Percentiles rank a stretch among this genome's conserved stretches.
Evolutionary conservation across 108 stramenopile species (phyloP).

Genomic region (Ochromonas danica): DNA sequence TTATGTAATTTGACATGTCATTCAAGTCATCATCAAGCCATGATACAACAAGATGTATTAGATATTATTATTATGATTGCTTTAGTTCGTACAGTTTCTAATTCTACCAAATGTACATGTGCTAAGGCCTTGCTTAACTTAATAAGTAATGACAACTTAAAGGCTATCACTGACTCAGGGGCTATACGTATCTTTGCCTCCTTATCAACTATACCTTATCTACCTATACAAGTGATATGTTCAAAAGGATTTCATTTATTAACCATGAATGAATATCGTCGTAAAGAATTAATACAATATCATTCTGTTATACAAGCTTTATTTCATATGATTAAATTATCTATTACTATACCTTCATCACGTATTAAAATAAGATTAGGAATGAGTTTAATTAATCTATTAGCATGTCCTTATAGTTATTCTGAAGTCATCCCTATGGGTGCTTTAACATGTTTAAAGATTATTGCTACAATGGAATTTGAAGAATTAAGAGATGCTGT

Average conservation of each 20-base stretch:
- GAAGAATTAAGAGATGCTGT: constrained; percentile 7
- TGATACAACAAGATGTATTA: constrained; percentile 20
- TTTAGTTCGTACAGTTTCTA: constrained; percentile 12
- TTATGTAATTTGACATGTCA: constrained; percentile 31
- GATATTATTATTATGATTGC: constrained; percentile 19
- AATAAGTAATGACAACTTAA: constrained; percentile 6
- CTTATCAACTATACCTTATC: neutral
- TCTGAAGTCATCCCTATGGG: neutral
- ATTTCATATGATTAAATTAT: constrained; percentile 1
- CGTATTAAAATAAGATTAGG: neutral
- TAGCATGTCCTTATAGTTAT: neutral
- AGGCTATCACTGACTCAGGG: neutral
- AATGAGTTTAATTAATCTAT: constrained; percentile 8
- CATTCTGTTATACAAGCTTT: neutral
- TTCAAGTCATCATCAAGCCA: neutral
- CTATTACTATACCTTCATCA: neutral
- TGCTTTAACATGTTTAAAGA: constrained; percentile 22
- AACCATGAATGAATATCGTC: neutral
- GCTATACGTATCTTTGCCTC: constrained; percentile 28
- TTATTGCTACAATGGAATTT: constrained; percentile 24
- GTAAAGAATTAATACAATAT: neutral
- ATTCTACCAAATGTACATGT: neutral
- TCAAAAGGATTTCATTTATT: constrained; percentile 26
- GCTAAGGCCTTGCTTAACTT: constrained; percentile 26
- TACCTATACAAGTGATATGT: constrained; percentile 11